Evolutionary conservation across 495 filamentous ascomycete genomes (phyloP).

Genomic region (Penicillium pulvis): DNA sequence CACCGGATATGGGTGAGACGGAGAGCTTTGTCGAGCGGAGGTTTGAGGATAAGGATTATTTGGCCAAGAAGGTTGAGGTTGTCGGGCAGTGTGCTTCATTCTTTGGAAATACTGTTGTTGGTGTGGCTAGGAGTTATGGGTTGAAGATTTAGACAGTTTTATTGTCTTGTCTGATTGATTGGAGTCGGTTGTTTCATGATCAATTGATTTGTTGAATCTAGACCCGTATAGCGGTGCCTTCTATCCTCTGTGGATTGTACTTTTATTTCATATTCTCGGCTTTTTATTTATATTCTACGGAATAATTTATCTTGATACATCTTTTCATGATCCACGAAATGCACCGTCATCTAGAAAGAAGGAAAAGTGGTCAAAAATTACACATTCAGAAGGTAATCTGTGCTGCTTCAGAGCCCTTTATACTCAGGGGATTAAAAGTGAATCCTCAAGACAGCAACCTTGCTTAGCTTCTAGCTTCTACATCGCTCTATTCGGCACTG

Average conservation of each 20-base stretch:
- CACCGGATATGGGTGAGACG: constrained; percentile 67
- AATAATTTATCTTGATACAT: background rate
- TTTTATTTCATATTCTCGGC: background rate
- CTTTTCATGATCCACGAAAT: too few species aligned
- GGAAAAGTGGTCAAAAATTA: too few species aligned
- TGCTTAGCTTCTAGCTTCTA: too few species aligned
- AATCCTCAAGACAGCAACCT: too few species aligned
- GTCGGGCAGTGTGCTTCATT: constrained; percentile 77
- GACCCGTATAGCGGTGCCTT: background rate
- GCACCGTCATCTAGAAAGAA: too few species aligned
- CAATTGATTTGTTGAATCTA: background rate
- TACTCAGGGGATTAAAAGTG: too few species aligned
- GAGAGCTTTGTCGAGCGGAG: constrained; percentile 76
- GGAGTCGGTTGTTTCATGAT: background rate
- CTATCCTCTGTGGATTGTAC: background rate
- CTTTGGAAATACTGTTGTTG: constrained; percentile 58
- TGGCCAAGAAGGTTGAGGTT: constrained; percentile 60
- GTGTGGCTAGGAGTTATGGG: constrained; percentile 48
- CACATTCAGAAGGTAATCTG: too few species aligned
- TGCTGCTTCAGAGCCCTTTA: too few species aligned
- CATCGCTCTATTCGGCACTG: too few species aligned
- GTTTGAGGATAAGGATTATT: constrained; percentile 63
- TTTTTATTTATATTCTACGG: constrained; percentile 1
- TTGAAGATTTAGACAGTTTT: constrained; percentile 41
- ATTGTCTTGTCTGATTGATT: background rate